A percentile compares a stretch with the other conserved stretches of the same genome.
Evolutionary conservation across 2,329 filamentous ascomycete genomes (phyloP).

Genomic region (Penicillium fuscoglaucum): DNA sequence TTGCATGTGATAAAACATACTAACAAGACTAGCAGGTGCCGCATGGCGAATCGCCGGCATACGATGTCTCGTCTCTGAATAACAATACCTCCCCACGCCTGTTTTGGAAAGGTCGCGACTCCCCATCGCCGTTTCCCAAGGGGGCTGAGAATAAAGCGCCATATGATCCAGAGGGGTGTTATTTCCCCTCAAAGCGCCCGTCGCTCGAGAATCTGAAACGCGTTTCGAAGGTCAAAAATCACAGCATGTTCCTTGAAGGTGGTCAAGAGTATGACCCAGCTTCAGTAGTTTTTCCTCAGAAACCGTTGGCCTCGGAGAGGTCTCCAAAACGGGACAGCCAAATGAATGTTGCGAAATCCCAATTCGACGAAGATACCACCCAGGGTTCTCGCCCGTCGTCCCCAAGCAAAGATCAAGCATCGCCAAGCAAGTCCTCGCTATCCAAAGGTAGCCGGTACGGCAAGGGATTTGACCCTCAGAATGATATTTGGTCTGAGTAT

Average conservation of each 20-base stretch:
- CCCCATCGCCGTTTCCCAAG: constrained; percentile 64
- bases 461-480: constrained; percentile 65
- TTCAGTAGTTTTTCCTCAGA: constrained; percentile 73
- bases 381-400: constrained; percentile 44
- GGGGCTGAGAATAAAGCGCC: constrained; percentile 68
- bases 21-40: constrained; percentile 60
- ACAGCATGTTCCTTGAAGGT: constrained; percentile 92
- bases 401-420: constrained; percentile 69
- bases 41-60: constrained; percentile 75
- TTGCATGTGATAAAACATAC: constrained; percentile 1
- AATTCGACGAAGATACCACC: constrained; percentile 21
- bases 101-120: constrained; percentile 82
- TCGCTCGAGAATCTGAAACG: constrained; percentile 95
- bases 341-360: constrained; percentile 64
- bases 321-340: constrained; percentile 63
- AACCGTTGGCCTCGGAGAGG: constrained; percentile 68
- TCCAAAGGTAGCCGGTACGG: constrained; percentile 62
- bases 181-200: constrained; percentile 74
- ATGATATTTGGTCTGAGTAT: constrained; percentile 62
- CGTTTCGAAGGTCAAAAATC: constrained; percentile 95
- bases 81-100: constrained; percentile 70
- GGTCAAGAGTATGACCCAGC: constrained; percentile 90
- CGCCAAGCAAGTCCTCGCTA: constrained; percentile 87
- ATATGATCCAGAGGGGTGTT: constrained; percentile 60
- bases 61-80: constrained; percentile 76